Base-by-base conservation (phyloP, 805 yeast genomes). In the Nakazawaea sp. region DNA sequence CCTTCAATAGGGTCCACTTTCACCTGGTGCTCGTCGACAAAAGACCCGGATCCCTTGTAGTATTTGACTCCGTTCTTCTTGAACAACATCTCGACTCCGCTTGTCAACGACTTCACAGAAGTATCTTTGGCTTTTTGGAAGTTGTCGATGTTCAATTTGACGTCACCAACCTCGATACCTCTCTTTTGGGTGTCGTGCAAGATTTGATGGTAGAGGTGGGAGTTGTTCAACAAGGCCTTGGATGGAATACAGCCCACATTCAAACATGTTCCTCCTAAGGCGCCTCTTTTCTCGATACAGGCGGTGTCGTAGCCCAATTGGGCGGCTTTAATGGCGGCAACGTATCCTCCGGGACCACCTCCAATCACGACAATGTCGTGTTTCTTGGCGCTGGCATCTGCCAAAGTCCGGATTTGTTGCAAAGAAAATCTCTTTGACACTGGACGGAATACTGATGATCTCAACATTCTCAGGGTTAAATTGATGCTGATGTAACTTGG, bases 301-400 rank as follows among this genome's bases (percentile, higher is more conserved):
- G 97, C 98, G 38, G 96, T 87, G 63, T 89, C 81, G 52, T 71
- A 74, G 29, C 97, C 97, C 43, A 89, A 72, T 70, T 92, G 99
- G 35, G 98, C 98, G 43, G 96, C 96, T 64, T 87, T 90, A 62
- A 92, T 92, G 55, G 99, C 98, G 39, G 97, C 97, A 52, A 92
- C 92, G 62, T 92, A 92, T 45, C 99, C 99, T 63, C 97, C 99
- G 50, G 99, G 99, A 42, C 99, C 99, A 53, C 97, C 97, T 50
- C 99, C 99, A 56, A 92, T 83, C 51, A 92, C 86, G 38, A 90
- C 95, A 38, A 92, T 76, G 55, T 92, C 97, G 59, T 86, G 92
- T 56, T 81, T 80, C 52, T 67, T 64, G 47, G 65, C 62, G 43
- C 69, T 38, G 28, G 33, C 39, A 27, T 55, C 54, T 12, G 42